Conservation (phyloP, 371 early-diverging fungal species). For the Mucor irregularis region DNA sequence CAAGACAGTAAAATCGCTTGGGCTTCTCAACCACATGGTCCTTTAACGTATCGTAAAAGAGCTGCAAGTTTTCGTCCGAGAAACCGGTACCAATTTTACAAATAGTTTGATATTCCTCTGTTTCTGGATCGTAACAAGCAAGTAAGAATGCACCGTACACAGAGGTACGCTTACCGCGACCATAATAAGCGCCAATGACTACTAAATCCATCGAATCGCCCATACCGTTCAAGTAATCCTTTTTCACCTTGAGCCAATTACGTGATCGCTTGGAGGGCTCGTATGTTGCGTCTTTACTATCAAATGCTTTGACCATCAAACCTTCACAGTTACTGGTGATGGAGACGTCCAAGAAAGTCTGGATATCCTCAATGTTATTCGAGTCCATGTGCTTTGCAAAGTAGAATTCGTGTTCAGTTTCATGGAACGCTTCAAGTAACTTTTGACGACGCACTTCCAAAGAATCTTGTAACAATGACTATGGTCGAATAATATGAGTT, state of each 20-base stretch:
- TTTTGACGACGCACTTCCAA: constrained; percentile 81
- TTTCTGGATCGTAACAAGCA: constrained; percentile 96
- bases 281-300: constrained; percentile 85
- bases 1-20: constrained; percentile 74
- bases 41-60: constrained; percentile 74
- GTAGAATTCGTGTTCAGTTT: constrained; percentile 85
- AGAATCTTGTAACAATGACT: constrained; percentile 80
- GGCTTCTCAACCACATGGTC: constrained; percentile 73
- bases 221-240: constrained; percentile 95
- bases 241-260: constrained; percentile 99
- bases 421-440: constrained; percentile 75
- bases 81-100: constrained; percentile 99
- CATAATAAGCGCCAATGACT: constrained; percentile 98
- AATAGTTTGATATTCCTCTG: constrained; percentile 94
- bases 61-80: constrained; percentile 89
- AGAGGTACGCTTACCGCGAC: constrained; percentile 98
- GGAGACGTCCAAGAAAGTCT: constrained; percentile 90
- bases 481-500: too few species aligned
- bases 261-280: constrained; percentile 98
- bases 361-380: constrained; percentile 91
- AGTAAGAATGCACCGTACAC: constrained; percentile 97
- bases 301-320: constrained; percentile 97
- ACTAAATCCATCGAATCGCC: constrained; percentile 98
- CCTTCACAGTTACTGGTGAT: constrained; percentile 97
- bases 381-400: constrained; percentile 89